Base-by-base conservation (phyloP, 163 green algal genomes). In the Scenedesmus sp. region DNA sequence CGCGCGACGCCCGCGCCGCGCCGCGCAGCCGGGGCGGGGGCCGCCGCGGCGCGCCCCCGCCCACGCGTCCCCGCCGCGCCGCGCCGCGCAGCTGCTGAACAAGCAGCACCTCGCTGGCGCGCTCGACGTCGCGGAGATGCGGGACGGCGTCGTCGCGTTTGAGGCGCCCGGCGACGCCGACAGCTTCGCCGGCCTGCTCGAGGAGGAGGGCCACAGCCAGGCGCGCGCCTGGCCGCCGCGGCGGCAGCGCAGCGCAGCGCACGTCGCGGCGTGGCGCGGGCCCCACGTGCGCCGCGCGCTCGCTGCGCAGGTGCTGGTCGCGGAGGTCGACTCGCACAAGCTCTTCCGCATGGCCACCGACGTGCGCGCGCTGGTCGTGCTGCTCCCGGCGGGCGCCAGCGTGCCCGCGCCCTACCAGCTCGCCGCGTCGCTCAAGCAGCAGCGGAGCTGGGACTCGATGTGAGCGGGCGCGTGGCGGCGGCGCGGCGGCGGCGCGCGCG, bases 61-160 rank as follows among this genome's bases (percentile, higher is more conserved):
- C 15, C 17, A 15, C 18, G 15, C 18, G 18, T 57, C 17, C 48
- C 15, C 18, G 48, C 17, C 15, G 48, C 18, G 48, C 17, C 18
- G 15, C 17, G 6, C 39, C 39, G 39, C 7, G 7, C 39, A 47
- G 39, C 74, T 81, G 74, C 74, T 81, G 63, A 65, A 65, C 7
- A 80, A 80, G 71, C 53, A 62, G 39, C 70, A 79, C 62, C 44
- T 80, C 39, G 58, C 67, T 17, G 31, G 39, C 34, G 53, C 39
- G 22, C 47, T 85, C 44, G 62, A 78, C 14, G 81, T 94, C 63
- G 77, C 77, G 18, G 58, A 89, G 60, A 65, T 93, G 47, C 57
- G 51, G n/a, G 89, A 94, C 70, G 89, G 89, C 14, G 67, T 94
- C 22, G 83, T 94, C 5, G 60, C 78, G 6, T 94, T 94, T 86